phyloP scores from a whole-genome alignment of 1,139 yeast species.

The Hanseniaspora gamundiae region DNA sequence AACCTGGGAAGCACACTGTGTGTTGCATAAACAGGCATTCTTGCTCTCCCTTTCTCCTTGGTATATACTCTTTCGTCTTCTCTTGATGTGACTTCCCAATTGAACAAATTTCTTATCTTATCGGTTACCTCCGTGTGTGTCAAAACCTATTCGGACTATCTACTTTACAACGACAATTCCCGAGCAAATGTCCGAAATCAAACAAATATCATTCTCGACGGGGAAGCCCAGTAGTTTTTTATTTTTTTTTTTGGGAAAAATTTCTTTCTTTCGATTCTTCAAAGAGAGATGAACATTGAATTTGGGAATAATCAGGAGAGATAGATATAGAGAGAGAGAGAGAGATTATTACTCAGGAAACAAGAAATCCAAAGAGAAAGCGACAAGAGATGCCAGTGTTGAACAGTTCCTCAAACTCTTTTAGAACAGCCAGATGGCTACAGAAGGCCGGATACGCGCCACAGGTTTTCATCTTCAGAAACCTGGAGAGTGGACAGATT shows the following conservation, averaged over 20 bases:
- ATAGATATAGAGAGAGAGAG: neutral
- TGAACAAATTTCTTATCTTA: neutral
- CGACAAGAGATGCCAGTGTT: neutral
- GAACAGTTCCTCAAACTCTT: slow-evolving; percentile 13
- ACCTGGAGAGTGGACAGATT: slow-evolving; percentile 82
- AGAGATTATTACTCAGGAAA: neutral
- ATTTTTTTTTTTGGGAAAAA: too few relatives aligned
- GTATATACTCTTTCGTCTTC: neutral
- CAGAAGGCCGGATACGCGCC: slow-evolving; percentile 54
- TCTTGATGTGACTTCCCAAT: too few relatives aligned
- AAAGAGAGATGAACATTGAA: too few relatives aligned
- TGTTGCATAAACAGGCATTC: neutral
- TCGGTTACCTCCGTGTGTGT: neutral
- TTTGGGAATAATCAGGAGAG: too few relatives aligned
- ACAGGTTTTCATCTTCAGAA: slow-evolving; percentile 70
- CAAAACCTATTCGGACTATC: too few relatives aligned
- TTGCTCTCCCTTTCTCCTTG: neutral
- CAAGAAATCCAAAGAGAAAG: neutral
- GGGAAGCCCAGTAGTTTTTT: too few relatives aligned
- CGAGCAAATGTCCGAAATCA: neutral
- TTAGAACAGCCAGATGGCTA: slow-evolving; percentile 38
- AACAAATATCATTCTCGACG: too few relatives aligned
- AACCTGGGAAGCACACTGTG: slow-evolving; percentile 1
- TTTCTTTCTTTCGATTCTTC: too few relatives aligned
- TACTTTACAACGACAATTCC: neutral